A percentile compares a stretch with the other conserved stretches of the same genome.
Conservation (phyloP, 1,284 basidiomycete species). For the Heliocybe sulcata region DNA sequence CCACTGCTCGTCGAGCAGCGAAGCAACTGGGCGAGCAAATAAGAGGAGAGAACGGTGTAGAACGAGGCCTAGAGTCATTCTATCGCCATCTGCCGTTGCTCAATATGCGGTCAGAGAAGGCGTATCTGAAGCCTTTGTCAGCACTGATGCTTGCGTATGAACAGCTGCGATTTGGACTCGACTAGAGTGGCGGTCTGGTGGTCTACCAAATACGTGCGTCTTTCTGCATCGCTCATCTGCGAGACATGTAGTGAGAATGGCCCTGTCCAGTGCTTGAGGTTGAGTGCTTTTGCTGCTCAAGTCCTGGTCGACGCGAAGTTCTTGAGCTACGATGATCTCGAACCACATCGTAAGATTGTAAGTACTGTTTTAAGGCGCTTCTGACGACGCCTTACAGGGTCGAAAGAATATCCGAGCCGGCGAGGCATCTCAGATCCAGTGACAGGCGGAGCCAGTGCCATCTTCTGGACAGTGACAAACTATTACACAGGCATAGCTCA, state of each 20-base stretch:
- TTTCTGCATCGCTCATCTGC: background rate
- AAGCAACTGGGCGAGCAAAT: conserved; percentile 45
- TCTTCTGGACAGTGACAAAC: conserved; percentile 44
- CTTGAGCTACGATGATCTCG: conserved; percentile 34
- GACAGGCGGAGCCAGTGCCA: conserved; percentile 36
- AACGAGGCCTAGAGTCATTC: conserved; percentile 45
- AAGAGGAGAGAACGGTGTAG: conserved; percentile 41
- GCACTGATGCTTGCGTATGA: background rate
- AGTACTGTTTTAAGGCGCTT: background rate
- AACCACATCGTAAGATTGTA: conserved; percentile 33
- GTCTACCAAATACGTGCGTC: conserved; percentile 38
- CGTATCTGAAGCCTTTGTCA: background rate
- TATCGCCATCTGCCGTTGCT: conserved; percentile 54
- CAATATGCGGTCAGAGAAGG: conserved; percentile 38
- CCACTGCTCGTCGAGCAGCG: conserved; percentile 39
- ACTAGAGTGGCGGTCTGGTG: conserved; percentile 49
- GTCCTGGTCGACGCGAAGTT: conserved; percentile 37
- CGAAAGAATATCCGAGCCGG: conserved; percentile 43
- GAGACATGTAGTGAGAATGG: background rate
- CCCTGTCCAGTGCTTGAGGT: conserved; percentile 32
- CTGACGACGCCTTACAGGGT: conserved; percentile 32
- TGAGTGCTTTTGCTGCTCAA: conserved; percentile 49
- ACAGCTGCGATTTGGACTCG: conserved; percentile 48
- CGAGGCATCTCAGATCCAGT: conserved; percentile 34
- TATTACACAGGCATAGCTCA: conserved; percentile 36